Evolutionary conservation across 805 yeast species (phyloP), one percentile per base, ranked within the genome.

Genomic region (Yarrowia phangngaensis): DNA sequence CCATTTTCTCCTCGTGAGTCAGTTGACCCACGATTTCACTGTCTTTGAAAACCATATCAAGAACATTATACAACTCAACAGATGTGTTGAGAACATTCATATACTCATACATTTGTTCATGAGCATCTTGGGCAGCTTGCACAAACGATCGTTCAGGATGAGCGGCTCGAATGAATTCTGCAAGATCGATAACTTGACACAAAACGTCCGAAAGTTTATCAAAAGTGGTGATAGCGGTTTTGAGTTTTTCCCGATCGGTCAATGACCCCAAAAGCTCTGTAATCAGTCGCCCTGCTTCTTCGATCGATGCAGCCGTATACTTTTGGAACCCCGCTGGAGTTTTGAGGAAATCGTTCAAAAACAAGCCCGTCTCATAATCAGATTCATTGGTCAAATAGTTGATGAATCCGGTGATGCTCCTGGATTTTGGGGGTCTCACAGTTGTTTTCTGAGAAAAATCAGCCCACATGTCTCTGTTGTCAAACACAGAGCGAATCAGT

Each of bases 51-150:
- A 82, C 80, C n/a, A 64, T 59, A 16, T 74, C 72, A 30, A 92
- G 70, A 34, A 75, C 77, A 36, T 68, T 64, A 59, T 80, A 86
- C 20, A 92, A 70, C 27, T 75, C 81, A 12, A 79, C 83, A 49
- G 86, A 82, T 2, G 97, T 89, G 64, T 92, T 92, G 34, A 92
- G 70, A 47, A 82, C 75, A 64, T 88, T 92, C 98, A 92, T 92
- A 64, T 82, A 89, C 60, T 88, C 95, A 64, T 82, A 90, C 84
- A 90, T 78, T 54, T 78, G 71, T 57, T 86, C 94, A 61, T 90
- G 96, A 27, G 92, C 83, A 33, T 75, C 73, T 60, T 90, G 95
- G 1, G 98, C 95, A 1, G 88, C 89, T 29, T 71, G 72, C 8
- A 83, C 72, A 73, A 85, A 87, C 13, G 69, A 64, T 41, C 69